Conservation (phyloP, 2,329 filamentous ascomycete genomes). For the Stemphylium beticola region DNA sequence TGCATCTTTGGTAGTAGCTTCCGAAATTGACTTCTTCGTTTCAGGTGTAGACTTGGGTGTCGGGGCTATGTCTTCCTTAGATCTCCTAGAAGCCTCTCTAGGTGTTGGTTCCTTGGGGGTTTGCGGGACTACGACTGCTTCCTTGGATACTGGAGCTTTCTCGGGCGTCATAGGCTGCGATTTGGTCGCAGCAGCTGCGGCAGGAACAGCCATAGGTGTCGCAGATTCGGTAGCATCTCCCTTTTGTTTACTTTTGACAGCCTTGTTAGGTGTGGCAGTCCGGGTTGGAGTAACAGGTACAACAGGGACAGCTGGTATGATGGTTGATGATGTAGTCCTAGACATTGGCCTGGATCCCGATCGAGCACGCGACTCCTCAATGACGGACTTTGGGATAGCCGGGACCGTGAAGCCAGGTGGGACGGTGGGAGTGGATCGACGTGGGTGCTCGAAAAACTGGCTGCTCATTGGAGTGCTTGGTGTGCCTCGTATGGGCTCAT, state of each 20-base stretch:
- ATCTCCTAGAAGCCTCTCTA: conserved; percentile 18
- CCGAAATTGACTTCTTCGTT: conserved; percentile 22
- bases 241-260: conserved; percentile 31
- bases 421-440: conserved; percentile 53
- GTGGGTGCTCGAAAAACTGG: conserved; percentile 45
- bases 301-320: conserved; percentile 49
- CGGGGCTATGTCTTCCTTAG: conserved; percentile 7
- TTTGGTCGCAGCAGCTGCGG: conserved; percentile 3
- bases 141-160: conserved; percentile 18
- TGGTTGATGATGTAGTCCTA: conserved; percentile 40
- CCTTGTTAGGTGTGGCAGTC: conserved; percentile 38
- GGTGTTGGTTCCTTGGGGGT: conserved; percentile 13
- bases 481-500: conserved; percentile 40
- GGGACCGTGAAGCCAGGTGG: conserved; percentile 53
- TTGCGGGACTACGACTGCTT: conserved; percentile 18
- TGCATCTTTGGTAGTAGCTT: conserved; percentile 23
- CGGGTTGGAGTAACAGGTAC: conserved; percentile 47
- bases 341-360: conserved; percentile 29
- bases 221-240: conserved; percentile 6
- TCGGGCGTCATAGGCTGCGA: conserved; percentile 29
- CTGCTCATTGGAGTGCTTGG: conserved; percentile 25
- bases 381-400: conserved; percentile 28
- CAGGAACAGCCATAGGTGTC: conserved; percentile 4
- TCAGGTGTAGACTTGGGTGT: conserved; percentile 20
- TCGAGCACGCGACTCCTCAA: conserved; percentile 30